Base-by-base conservation (phyloP, 2,329 filamentous ascomycete species). In the Elsinoe arachidis region DNA sequence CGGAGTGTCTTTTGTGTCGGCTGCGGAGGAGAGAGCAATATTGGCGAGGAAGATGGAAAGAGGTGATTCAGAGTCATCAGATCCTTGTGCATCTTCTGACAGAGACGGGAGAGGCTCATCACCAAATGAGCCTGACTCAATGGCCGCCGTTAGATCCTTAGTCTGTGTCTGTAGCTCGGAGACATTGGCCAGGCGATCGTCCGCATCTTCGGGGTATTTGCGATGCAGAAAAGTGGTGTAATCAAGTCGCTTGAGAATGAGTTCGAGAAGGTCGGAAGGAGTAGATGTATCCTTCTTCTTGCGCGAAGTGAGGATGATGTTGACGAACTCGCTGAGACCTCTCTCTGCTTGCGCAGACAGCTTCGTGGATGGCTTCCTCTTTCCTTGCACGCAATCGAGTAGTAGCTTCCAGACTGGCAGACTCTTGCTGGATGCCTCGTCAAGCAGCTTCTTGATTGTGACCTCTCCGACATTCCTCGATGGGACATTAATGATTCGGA, bases 41-140 rank as follows among this genome's bases (percentile, higher is more conserved):
- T 96, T 96, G 10, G 90, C 85, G n/a, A 99, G 77, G 64, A 97
- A 97, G 10, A 81, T 82, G 2, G 87, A 84, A 1, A 96, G 77
- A 1, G 83, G 76, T 58, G 82, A 80, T 1, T 77, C 73, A 59
- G 67, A 60, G 30, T 77, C 74, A 3, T 73, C 68, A 54, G 70
- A 61, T 43, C 76, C 70, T 63, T 95, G 89, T 51, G 85, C 77
- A 2, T 90, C 63, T 1, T 84, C 85, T 12, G 92, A 86, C 12
- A 96, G 81, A 23, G 80, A 75, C 0, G 90, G 80, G 11, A 85
- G 72, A 5, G 73, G 69, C 52, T 83, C 78, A 43, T 82, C 78
- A 15, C 74, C 70, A 11, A 72, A 67, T 34, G 68, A 66, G 5
- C 66, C 68, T 66, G 73, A 60, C 69, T 69, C 55, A 74, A 77